phyloP scores from a whole-genome alignment of 371 early-diverging fungal species.

The Mycotypha africana region DNA sequence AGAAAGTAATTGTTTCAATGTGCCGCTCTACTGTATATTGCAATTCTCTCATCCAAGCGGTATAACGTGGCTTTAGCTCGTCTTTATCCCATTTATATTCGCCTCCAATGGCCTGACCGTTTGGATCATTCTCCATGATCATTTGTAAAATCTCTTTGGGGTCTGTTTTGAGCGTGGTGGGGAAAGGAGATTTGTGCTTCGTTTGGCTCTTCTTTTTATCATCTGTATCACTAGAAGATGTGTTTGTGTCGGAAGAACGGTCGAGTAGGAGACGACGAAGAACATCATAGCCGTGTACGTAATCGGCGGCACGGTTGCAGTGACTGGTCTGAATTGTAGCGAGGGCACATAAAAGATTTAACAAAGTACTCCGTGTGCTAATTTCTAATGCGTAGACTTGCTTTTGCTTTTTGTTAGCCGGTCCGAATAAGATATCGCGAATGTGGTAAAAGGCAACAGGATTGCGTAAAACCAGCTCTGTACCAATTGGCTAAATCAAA shows the following conservation, averaged over 20 bases:
- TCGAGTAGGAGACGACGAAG: conserved; percentile 36
- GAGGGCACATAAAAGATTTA: conserved; percentile 39
- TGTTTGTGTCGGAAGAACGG: conserved; percentile 17
- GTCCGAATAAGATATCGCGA: conserved; percentile 43
- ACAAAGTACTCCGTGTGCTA: conserved; percentile 27
- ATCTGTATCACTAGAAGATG: conserved; percentile 8
- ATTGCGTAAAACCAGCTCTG: conserved; percentile 29
- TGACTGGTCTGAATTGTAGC: conserved; percentile 30
- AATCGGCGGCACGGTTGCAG: conserved; percentile 13
- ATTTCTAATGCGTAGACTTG: conserved; percentile 35
- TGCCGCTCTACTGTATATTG: conserved; percentile 38
- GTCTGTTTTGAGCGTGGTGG: conserved; percentile 39
- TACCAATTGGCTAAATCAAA: conserved; percentile 21
- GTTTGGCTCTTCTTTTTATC: conserved; percentile 12
- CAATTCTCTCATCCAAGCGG: conserved; percentile 49
- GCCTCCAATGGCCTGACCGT: conserved; percentile 10
- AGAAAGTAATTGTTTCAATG: conserved; percentile 44
- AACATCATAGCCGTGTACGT: conserved; percentile 46
- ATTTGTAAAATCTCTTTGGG: conserved; percentile 32
- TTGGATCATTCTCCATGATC: conserved; percentile 30
- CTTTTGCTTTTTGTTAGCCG: conserved; percentile 32
- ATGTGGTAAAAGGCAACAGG: conserved; percentile 32
- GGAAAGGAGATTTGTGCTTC: conserved; percentile 26
- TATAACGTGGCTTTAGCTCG: conserved; percentile 31
- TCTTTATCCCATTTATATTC: conserved; percentile 13